Percentiles rank a stretch among this genome's conserved stretches.
These are phyloP conservation scores for Kalmanozyma brasiliensis DNA, from an alignment of 1,284 basidiomycete genomes.

Conservation along the genomic window DNA sequence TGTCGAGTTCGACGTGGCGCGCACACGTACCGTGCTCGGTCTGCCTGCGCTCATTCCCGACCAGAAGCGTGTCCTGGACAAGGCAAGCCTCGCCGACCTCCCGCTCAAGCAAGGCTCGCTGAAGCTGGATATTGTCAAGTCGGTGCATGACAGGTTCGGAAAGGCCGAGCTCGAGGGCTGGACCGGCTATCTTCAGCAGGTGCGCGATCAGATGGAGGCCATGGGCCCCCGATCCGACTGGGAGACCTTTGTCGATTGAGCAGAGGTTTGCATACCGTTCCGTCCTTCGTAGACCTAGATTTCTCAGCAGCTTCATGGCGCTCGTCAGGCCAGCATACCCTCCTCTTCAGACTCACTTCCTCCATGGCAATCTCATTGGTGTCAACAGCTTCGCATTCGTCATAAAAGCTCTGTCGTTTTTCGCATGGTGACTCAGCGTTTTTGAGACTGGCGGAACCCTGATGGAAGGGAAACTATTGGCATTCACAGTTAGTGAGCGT, in stretches of 20 bases:
- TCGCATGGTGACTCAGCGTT: no score
- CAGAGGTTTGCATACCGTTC: not conserved
- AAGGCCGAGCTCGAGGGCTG: constrained; percentile 19
- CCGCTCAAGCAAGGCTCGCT: constrained; percentile 29
- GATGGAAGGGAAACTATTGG: no score
- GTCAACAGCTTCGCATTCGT: no score
- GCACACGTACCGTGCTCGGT: constrained; percentile 34
- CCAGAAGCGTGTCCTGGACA: constrained; percentile 11
- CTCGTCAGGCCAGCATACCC: not conserved
- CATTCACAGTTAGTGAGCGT: no score
- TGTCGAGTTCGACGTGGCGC: constrained; percentile 39
- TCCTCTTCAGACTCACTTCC: no score
- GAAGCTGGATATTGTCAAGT: constrained; percentile 31
- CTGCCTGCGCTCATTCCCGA: constrained; percentile 23
- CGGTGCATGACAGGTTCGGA: constrained; percentile 29
- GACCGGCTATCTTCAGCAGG: constrained; percentile 38
- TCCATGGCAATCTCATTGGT: no score
- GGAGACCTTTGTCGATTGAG: constrained; percentile 42
- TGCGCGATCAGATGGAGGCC: constrained; percentile 34
- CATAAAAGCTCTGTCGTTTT: no score
- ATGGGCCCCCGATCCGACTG: constrained; percentile 43
- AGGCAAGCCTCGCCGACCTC: constrained; percentile 20
- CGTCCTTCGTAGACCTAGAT: no score
- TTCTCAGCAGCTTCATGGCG: no score
- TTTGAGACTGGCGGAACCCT: no score